Base-by-base conservation (phyloP, 1,284 basidiomycete species). In the Tylopilus sp. region DNA sequence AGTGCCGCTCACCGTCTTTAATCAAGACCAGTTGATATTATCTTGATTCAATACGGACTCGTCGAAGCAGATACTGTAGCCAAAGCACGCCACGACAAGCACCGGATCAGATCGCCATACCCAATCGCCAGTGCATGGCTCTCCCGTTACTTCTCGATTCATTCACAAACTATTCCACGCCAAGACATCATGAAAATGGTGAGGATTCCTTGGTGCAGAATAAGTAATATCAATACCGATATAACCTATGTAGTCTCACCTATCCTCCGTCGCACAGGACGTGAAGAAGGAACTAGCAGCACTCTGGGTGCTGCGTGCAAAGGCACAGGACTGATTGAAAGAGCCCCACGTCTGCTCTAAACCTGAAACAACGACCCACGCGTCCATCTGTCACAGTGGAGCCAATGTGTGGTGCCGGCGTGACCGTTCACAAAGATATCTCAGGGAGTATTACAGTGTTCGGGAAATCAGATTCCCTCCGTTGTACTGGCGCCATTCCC, bases 291-390 rank as follows among this genome's bases (percentile, higher is more conserved):
- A 66, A 29, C 16, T 58, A 7, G 62, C 22, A 3, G 38, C 65
- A 33, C 58, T 73, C 36, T 63, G 53, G 26, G 51, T 26, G 26
- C 57, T n/a, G n/a, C n/a, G n/a, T n/a, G n/a, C n/a, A n/a, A n/a
- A n/a, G n/a, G n/a, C n/a, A n/a, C n/a, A n/a, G n/a, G n/a, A 56
- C 18, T 59, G n/a, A 26, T 44, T 77, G 47, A 73, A 64, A 64
- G n/a, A n/a, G 60, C n/a, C 62, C 75, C 60, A 79, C 70, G 36
- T 77, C 75, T 10, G 62, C 67, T 16, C 74, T 75, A 29, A 67
- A 77, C 52, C 66, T 79, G 26, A 60, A 67, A n/a, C 58, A 64
- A 55, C 49, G 7, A 36, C 44, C 22, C n/a, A 22, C 32, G 24
- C 3, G 18, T 32, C 58, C 36, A 33, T 47, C 33, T 32, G 29